Conservation (phyloP, 73 alveolate species). For the Tetrahymena thermophila region DNA sequence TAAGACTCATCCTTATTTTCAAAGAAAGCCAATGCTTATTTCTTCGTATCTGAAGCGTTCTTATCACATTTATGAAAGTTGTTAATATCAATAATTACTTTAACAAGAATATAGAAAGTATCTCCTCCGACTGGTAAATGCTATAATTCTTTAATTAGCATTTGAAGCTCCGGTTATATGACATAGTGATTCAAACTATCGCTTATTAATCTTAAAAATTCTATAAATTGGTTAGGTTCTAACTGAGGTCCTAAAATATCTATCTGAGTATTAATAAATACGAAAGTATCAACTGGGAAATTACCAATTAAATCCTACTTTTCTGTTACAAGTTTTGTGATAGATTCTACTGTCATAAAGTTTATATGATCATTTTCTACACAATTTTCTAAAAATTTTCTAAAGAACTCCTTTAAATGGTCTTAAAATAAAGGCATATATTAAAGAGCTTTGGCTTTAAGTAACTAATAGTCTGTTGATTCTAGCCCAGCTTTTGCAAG, state of each 20-base stretch:
- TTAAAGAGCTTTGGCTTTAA: background rate
- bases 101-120: background rate
- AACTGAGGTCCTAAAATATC: background rate
- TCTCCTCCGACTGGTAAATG: background rate
- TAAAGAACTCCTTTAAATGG: background rate
- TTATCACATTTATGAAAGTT: background rate
- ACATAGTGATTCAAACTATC: background rate
- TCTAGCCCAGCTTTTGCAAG: background rate
- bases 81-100: background rate
- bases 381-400: background rate
- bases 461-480: background rate
- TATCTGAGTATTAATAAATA: background rate
- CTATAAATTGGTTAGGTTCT: background rate
- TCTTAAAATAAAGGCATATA: background rate
- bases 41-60: background rate
- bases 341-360: background rate
- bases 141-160: background rate
- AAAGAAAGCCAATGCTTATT: background rate
- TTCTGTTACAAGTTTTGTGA: background rate
- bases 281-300: background rate
- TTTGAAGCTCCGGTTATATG: background rate
- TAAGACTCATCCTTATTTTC: background rate
- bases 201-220: background rate
- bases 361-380: background rate
- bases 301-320: background rate